Percentiles rank a stretch among this genome's conserved stretches.
Evolutionary conservation across 179 eudicot species (phyloP).

Genomic region (Amaranthus tricolor): DNA sequence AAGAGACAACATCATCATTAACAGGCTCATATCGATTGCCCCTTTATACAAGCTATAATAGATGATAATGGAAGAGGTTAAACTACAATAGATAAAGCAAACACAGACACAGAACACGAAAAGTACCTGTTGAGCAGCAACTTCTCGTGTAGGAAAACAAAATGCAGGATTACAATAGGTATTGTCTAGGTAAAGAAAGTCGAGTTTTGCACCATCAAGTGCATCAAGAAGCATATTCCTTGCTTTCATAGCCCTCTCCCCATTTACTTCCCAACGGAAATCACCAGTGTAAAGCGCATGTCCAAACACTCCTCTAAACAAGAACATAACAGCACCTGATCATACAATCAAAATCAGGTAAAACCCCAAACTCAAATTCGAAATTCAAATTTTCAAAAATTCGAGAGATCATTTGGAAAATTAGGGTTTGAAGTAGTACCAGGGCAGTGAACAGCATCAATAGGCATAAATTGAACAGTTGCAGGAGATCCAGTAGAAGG

Average conservation of each 20-base stretch:
- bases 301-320: conserved; percentile 81
- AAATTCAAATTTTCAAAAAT: background rate
- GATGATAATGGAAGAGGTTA: background rate
- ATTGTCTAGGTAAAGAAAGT: conserved; percentile 64
- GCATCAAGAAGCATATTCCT: conserved; percentile 62
- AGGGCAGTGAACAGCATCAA: conserved; percentile 73
- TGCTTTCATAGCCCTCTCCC: conserved; percentile 42
- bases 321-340: conserved; percentile 78
- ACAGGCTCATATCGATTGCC: too few relatives aligned
- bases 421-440: conserved; percentile 30
- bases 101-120: background rate
- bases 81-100: background rate
- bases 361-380: background rate
- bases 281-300: conserved; percentile 79
- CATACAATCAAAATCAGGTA: background rate
- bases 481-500: conserved; percentile 37
- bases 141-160: conserved; percentile 65
- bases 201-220: conserved; percentile 42
- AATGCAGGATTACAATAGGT: conserved; percentile 75
- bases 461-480: conserved; percentile 39
- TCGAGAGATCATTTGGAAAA: background rate
- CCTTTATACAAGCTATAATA: too few relatives aligned
- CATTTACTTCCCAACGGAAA: conserved; percentile 75
- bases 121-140: conserved; percentile 71
- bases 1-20: too few relatives aligned